These are phyloP conservation scores for Neurospora intermedia DNA, from an alignment of 495 filamentous ascomycete genomes.

Conservation along the genomic window DNA sequence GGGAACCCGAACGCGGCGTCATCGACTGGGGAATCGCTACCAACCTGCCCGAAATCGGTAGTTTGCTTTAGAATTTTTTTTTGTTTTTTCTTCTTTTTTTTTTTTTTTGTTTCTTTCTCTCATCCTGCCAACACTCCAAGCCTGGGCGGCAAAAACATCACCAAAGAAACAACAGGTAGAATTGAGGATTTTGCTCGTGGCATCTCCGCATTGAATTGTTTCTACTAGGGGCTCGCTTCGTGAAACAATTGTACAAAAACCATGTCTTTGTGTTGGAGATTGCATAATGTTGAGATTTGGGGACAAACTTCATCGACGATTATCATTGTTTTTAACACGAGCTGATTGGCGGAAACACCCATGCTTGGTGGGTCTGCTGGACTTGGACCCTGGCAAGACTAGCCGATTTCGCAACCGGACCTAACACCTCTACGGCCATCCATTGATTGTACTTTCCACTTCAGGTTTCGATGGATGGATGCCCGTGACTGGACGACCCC, in stretches of 20 bases:
- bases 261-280: neutral
- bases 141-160: neutral
- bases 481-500: neutral
- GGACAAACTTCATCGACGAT: neutral
- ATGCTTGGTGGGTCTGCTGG: neutral
- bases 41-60: neutral
- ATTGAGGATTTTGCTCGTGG: neutral
- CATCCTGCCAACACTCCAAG: neutral
- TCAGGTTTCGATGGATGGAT: neutral
- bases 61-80: neutral
- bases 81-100: too few relatives aligned
- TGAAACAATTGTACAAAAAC: neutral
- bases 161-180: neutral
- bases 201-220: neutral
- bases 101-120: too few relatives aligned
- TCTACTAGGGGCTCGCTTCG: neutral
- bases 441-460: neutral
- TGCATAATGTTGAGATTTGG: neutral
- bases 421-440: neutral
- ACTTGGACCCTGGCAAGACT: neutral
- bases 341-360: neutral
- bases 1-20: neutral
- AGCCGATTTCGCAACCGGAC: neutral
- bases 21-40: neutral
- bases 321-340: neutral